These are phyloP conservation scores for Adansonia madagascariensis DNA, from an alignment of 441 rosid genomes.

Conservation along the genomic window DNA sequence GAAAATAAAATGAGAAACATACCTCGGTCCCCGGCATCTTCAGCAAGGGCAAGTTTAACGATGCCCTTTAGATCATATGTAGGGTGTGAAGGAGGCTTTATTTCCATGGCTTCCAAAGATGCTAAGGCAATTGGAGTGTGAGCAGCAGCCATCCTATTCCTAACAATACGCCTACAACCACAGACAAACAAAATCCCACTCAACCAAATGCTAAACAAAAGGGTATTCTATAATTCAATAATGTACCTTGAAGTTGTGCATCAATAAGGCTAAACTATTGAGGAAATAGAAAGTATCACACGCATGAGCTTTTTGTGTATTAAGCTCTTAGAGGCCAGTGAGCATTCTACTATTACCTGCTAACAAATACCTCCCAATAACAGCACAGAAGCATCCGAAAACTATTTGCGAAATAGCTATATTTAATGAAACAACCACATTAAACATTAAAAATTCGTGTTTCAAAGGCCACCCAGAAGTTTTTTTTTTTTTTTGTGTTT, in stretches of 20 bases:
- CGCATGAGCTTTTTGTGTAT: slow-evolving; percentile 31
- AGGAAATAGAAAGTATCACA: slow-evolving; percentile 42
- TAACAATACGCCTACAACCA: slow-evolving; percentile 50
- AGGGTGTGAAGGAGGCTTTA: slow-evolving; percentile 93
- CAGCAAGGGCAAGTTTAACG: slow-evolving; percentile 78
- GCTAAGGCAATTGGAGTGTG: slow-evolving; percentile 38
- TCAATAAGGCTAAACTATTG: slow-evolving; percentile 42
- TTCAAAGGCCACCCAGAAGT: slow-evolving; percentile 24
- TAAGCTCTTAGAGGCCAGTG: not conserved
- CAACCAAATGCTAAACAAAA: slow-evolving; percentile 2
- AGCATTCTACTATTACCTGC: not conserved
- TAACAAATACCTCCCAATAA: not conserved
- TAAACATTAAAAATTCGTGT: not conserved
- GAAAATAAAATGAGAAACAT: not conserved
- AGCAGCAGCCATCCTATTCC: slow-evolving; percentile 52
- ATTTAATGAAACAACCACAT: slow-evolving; percentile 33
- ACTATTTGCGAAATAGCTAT: not conserved
- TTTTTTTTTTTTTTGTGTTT: too few relatives aligned
- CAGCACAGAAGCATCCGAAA: slow-evolving; percentile 3
- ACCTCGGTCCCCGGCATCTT: slow-evolving; percentile 95
- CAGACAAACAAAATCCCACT: slow-evolving; percentile 18
- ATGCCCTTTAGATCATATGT: slow-evolving; percentile 76
- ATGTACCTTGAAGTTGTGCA: slow-evolving; percentile 55
- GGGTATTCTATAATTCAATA: not conserved
- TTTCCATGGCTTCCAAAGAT: slow-evolving; percentile 45